These are phyloP conservation scores for Ceratocystis variospora DNA, from an alignment of 2,329 filamentous ascomycete genomes.

Conservation along the genomic window DNA sequence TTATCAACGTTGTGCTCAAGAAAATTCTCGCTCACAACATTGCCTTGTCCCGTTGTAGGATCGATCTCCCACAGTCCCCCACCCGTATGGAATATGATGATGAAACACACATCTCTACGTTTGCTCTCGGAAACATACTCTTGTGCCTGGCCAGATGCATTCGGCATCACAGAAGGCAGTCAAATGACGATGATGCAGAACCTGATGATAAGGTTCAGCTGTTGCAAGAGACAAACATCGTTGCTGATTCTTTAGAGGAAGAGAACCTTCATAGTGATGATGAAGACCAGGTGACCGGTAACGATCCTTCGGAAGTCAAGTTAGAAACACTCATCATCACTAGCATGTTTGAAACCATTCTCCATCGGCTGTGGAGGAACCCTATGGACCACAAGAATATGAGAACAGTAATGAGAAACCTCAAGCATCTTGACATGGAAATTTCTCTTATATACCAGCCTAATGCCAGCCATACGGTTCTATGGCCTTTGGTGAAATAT, in stretches of 20 bases:
- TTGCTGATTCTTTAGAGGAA: neutral
- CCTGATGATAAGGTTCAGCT: too few species aligned
- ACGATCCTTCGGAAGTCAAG: neutral
- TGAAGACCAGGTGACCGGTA: neutral
- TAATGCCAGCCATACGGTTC: neutral
- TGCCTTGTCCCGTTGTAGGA: neutral
- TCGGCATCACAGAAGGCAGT: neutral
- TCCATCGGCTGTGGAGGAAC: constrained; percentile 33
- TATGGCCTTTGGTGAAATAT: neutral
- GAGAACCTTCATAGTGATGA: neutral
- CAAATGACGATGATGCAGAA: neutral
- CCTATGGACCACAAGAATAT: constrained; percentile 38
- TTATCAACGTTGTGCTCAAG: neutral
- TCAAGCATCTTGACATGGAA: constrained; percentile 35
- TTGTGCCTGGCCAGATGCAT: neutral
- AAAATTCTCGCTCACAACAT: neutral
- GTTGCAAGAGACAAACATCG: neutral
- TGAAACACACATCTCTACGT: neutral
- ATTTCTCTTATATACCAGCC: constrained; percentile 20
- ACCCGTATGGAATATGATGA: neutral
- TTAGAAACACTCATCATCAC: neutral
- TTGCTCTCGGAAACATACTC: neutral
- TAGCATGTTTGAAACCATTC: neutral
- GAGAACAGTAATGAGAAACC: constrained; percentile 29
- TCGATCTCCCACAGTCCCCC: neutral